Conservation (phyloP, 202 grass and related monocot species). For the Musa balbisiana region DNA sequence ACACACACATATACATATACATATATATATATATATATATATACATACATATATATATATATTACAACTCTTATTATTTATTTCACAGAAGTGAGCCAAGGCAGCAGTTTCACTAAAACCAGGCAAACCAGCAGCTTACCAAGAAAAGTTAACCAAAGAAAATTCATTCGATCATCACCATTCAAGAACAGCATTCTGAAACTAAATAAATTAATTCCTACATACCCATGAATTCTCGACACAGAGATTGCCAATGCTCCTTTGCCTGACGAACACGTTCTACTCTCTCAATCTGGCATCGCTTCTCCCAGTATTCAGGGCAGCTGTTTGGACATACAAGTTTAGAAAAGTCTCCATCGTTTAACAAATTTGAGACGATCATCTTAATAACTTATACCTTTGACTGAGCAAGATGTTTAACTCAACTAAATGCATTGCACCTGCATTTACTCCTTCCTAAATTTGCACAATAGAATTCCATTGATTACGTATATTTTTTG, state of each 20-base stretch:
- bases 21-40: no score
- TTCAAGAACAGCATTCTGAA: not conserved
- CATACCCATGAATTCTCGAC: slow-evolving; percentile 6
- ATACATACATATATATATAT: no score
- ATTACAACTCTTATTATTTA: not conserved
- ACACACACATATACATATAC: no score
- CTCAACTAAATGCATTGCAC: slow-evolving; percentile 14
- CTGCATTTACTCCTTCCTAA: slow-evolving; percentile 21
- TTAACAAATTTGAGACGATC: not conserved
- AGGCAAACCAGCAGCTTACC: no score
- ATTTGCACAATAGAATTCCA: not conserved
- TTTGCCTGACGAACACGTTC: slow-evolving; percentile 20
- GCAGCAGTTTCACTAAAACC: no score
- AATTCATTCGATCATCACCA: not conserved
- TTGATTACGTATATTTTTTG: not conserved
- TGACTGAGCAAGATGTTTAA: slow-evolving; percentile 16
- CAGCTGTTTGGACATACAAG: slow-evolving; percentile 7
- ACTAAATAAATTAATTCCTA: not conserved
- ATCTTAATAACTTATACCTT: slow-evolving; percentile 1
- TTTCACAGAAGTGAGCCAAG: no score
- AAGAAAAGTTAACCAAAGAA: not conserved
- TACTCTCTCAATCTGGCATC: slow-evolving; percentile 11
- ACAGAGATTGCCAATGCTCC: slow-evolving; percentile 17
- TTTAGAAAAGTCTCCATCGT: not conserved
- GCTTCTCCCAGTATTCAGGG: slow-evolving; percentile 18